A percentile compares a stretch with the other conserved stretches of the same genome.
phyloP scores from a whole-genome alignment of 1,284 basidiomycete genomes.

The Jaminaea rosea region DNA sequence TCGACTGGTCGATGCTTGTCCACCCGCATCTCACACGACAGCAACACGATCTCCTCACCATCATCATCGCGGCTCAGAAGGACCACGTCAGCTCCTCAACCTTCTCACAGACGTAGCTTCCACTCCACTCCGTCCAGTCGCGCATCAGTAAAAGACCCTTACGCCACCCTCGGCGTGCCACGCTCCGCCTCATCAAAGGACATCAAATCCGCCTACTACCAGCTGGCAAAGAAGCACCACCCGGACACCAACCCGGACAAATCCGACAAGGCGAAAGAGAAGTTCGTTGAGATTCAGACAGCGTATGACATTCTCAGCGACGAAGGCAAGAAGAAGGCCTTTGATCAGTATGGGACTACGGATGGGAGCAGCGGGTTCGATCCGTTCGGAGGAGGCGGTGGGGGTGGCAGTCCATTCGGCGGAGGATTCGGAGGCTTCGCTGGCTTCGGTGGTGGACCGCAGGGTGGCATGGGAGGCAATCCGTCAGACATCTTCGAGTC shows the following conservation, averaged over 20 bases:
- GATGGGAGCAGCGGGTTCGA: slow-evolving; percentile 87
- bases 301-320: slow-evolving; percentile 83
- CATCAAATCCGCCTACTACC: slow-evolving; percentile 95
- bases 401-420: slow-evolving; percentile 51
- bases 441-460: slow-evolving; percentile 50
- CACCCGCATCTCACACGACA: too few species aligned
- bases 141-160: slow-evolving; percentile 67
- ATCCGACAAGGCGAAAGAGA: slow-evolving; percentile 63
- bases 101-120: slow-evolving; percentile 3
- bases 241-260: slow-evolving; percentile 94
- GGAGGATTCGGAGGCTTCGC: slow-evolving; percentile 63
- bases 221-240: slow-evolving; percentile 92
- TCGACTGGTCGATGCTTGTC: too few species aligned
- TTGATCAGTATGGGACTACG: slow-evolving; percentile 87
- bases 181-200: slow-evolving; percentile 74
- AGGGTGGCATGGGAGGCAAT: slow-evolving; percentile 47
- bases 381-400: slow-evolving; percentile 56
- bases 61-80: too few species aligned
- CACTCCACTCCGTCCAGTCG: slow-evolving; percentile 5
- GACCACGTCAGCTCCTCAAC: background rate
- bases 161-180: slow-evolving; percentile 76
- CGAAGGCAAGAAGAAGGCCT: slow-evolving; percentile 83
- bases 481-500: slow-evolving; percentile 63
- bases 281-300: slow-evolving; percentile 91
- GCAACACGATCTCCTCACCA: too few species aligned